Evolutionary conservation across 441 rosid species (phyloP).

Genomic region (Euphorbia schlechtendalii): DNA sequence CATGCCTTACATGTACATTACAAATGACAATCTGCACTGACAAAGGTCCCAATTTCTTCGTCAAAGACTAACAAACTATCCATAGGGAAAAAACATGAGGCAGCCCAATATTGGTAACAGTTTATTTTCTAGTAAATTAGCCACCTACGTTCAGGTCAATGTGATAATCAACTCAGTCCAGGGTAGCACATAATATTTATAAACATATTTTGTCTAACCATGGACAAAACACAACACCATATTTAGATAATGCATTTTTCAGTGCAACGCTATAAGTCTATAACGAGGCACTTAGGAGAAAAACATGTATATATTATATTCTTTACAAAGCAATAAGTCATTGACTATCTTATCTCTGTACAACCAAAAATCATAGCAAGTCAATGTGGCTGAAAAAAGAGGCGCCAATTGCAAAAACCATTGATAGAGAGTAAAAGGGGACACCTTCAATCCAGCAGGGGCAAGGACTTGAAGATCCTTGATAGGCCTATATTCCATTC

Average conservation of each 20-base stretch:
- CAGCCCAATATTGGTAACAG: not conserved
- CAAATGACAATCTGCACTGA: constrained; percentile 60
- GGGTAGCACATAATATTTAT: not conserved
- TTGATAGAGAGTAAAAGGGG: constrained; percentile 12
- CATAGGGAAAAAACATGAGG: not conserved
- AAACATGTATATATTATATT: not conserved
- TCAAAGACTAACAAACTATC: not conserved
- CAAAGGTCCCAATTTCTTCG: not conserved
- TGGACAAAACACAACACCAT: not conserved
- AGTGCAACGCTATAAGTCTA: not conserved
- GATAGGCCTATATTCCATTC: constrained; percentile 86
- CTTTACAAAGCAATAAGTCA: not conserved
- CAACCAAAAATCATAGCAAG: not conserved
- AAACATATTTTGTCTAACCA: not conserved
- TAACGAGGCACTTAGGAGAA: not conserved
- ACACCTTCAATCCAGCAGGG: constrained; percentile 85
- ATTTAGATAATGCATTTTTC: not conserved
- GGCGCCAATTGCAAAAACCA: constrained; percentile 2
- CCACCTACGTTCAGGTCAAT: constrained; percentile 12
- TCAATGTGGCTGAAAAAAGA: not conserved
- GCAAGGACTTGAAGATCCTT: constrained; percentile 72
- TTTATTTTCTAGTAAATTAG: not conserved
- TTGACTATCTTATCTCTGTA: not conserved
- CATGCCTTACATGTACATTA: constrained; percentile 69
- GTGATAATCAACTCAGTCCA: not conserved